Conservation (phyloP, 2,329 filamentous ascomycete species). For the Blastomyces parvus region DNA sequence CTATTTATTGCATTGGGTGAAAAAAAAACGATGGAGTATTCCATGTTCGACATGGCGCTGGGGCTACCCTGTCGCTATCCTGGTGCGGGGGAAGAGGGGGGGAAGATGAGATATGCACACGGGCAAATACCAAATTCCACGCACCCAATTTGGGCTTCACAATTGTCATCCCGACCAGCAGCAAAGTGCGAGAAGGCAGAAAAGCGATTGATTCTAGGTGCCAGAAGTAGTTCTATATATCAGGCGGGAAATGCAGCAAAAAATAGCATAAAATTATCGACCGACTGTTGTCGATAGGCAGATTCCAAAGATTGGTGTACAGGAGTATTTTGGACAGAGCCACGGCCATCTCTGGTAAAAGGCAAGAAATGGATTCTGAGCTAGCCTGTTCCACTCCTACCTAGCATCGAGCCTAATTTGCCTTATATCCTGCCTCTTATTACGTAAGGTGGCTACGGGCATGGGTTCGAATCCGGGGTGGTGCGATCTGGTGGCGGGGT, state of each 20-base stretch:
- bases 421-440: slow-evolving; percentile 5
- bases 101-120: background rate
- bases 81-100: background rate
- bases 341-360: slow-evolving; percentile 75
- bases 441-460: background rate
- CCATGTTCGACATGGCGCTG: too few relatives aligned
- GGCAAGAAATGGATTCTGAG: slow-evolving; percentile 65
- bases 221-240: too few relatives aligned
- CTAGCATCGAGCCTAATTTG: background rate
- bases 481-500: too few relatives aligned
- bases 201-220: background rate
- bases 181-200: background rate
- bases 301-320: slow-evolving; percentile 50
- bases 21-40: background rate
- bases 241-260: slow-evolving; percentile 17
- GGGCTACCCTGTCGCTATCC: too few relatives aligned
- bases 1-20: background rate
- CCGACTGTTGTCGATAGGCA: slow-evolving; percentile 35
- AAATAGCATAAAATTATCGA: slow-evolving; percentile 33
- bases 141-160: background rate
- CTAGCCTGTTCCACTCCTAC: slow-evolving; percentile 61
- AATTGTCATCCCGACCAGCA: background rate
- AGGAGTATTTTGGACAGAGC: slow-evolving; percentile 51
- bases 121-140: background rate
- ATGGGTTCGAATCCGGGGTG: slow-evolving; percentile 24